phyloP scores from a whole-genome alignment of 768 basidiomycete genomes.

The Mycena leptocephala region DNA sequence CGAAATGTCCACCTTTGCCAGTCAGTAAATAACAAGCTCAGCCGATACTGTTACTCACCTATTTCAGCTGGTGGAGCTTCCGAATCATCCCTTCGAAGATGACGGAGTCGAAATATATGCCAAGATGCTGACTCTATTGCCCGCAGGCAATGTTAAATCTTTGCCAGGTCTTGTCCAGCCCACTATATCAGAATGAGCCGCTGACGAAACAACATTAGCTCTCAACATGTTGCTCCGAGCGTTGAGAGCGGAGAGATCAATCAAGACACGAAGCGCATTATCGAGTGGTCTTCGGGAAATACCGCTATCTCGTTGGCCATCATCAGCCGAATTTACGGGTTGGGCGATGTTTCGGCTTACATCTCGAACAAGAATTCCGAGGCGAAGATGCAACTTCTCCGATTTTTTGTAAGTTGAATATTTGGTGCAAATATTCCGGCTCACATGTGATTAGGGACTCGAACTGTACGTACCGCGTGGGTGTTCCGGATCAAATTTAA shows the following conservation, averaged over 20 bases:
- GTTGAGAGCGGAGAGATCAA: constrained; percentile 29
- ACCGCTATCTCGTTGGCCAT: constrained; percentile 32
- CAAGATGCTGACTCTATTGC: constrained; percentile 32
- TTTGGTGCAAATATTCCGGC: background rate
- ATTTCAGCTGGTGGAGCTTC: constrained; percentile 33
- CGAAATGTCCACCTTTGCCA: constrained; percentile 21
- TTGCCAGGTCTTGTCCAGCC: constrained; percentile 7
- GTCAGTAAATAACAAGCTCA: background rate
- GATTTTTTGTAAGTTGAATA: constrained; percentile 27
- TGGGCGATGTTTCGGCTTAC: constrained; percentile 26
- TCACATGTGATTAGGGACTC: background rate
- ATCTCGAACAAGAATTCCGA: constrained; percentile 32
- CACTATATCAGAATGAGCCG: no score
- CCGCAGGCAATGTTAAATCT: constrained; percentile 30
- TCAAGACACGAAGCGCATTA: constrained; percentile 24
- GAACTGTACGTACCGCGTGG: background rate
- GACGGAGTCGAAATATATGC: constrained; percentile 29
- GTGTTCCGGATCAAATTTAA: background rate
- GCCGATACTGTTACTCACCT: background rate
- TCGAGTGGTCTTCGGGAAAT: constrained; percentile 33
- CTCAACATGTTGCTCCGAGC: constrained; percentile 33
- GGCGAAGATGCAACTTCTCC: constrained; percentile 30
- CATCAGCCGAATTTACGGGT: constrained; percentile 23
- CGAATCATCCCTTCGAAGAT: constrained; percentile 22
- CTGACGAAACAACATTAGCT: background rate